Evolutionary conservation across 2,329 filamentous ascomycete genomes (phyloP).

Genomic region (Taxawa tesnikishii): DNA sequence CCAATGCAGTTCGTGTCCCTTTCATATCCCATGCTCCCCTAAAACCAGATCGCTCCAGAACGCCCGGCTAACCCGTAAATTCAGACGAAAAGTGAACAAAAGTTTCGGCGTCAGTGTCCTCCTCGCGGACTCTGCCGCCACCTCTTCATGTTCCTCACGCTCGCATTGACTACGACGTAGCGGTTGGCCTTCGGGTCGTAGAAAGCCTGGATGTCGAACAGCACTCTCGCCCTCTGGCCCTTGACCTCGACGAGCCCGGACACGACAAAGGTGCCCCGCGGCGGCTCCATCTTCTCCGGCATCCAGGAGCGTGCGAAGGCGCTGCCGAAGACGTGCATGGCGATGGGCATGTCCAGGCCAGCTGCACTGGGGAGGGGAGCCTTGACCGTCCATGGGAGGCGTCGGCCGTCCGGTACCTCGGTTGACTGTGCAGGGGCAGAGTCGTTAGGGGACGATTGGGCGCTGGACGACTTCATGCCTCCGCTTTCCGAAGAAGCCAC

Average conservation of each 20-base stretch:
- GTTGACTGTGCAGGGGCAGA: slow-evolving; percentile 3
- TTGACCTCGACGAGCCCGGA: slow-evolving; percentile 32
- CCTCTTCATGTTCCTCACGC: slow-evolving; percentile 17
- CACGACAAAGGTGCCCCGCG: slow-evolving; percentile 32
- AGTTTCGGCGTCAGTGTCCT: slow-evolving; percentile 19
- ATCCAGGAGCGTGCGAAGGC: slow-evolving; percentile 18
- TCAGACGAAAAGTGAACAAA: no score
- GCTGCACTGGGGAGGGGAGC: slow-evolving; percentile 12
- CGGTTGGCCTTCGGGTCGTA: slow-evolving; percentile 32
- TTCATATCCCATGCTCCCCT: slow-evolving; percentile 3
- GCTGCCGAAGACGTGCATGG: slow-evolving; percentile 14
- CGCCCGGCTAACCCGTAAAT: slow-evolving; percentile 1
- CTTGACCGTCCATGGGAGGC: slow-evolving; percentile 13
- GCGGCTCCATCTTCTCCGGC: slow-evolving; percentile 21
- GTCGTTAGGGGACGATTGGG: background rate
- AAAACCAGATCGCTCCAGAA: slow-evolving; percentile 1
- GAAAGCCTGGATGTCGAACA: slow-evolving; percentile 30
- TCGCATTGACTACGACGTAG: slow-evolving; percentile 20
- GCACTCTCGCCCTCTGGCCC: slow-evolving; percentile 27
- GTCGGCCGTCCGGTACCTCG: slow-evolving; percentile 8
- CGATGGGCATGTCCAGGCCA: slow-evolving; percentile 16
- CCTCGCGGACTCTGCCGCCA: slow-evolving; percentile 28
- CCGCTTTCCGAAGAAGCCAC: background rate
- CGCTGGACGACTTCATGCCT: background rate
- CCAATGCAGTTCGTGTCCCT: background rate